phyloP scores from a whole-genome alignment of 768 basidiomycete species.

The Mycena belliarum region DNA sequence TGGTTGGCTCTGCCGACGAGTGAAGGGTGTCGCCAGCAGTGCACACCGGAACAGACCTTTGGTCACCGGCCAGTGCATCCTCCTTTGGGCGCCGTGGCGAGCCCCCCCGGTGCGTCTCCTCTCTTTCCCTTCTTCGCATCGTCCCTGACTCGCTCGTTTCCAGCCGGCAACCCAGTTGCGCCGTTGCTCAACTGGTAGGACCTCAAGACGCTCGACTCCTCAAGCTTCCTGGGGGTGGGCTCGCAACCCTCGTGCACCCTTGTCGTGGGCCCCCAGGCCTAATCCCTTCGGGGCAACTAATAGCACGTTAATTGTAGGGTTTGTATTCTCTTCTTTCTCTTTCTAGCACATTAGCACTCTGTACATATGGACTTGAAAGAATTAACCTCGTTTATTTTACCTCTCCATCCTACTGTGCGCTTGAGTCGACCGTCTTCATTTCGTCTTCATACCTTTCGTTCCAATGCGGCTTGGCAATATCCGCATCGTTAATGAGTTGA shows the following conservation, averaged over 20 bases:
- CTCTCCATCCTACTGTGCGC: neutral
- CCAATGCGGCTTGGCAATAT: too few species aligned
- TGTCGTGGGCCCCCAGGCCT: constrained; percentile 13
- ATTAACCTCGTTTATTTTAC: neutral
- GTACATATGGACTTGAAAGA: neutral
- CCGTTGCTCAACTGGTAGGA: neutral
- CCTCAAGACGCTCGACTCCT: neutral
- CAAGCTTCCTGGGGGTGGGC: constrained; percentile 11
- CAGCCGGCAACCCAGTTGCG: neutral
- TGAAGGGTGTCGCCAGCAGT: neutral
- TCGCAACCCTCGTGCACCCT: constrained; percentile 18
- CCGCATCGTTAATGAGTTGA: too few species aligned
- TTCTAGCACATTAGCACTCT: too few species aligned
- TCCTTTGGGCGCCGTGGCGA: neutral
- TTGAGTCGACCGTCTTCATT: too few species aligned
- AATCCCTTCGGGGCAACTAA: constrained; percentile 10
- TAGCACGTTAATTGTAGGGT: constrained; percentile 14
- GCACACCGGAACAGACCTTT: neutral
- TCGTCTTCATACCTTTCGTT: too few species aligned
- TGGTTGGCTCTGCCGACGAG: neutral
- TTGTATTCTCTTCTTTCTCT: neutral
- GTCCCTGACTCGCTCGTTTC: neutral
- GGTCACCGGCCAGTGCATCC: neutral
- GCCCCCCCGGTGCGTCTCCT: neutral
- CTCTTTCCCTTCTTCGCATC: neutral